Conservation (phyloP, 2,329 filamentous ascomycete species). For the Cercospora nicotianae region DNA sequence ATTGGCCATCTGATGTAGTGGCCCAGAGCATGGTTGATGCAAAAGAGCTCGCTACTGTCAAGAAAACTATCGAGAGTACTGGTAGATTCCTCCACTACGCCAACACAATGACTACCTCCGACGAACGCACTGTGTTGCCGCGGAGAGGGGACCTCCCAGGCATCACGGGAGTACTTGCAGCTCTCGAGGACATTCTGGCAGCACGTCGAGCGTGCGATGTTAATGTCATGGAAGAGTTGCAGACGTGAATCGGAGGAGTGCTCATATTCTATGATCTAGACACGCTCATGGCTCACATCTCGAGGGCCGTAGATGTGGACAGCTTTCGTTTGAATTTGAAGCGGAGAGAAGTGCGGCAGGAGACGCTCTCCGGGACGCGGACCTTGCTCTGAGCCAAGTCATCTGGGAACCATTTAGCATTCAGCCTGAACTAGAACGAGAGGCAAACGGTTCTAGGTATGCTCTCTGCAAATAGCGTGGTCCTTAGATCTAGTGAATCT, state of each 20-base stretch:
- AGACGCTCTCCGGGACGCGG: not conserved
- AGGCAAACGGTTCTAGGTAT: not conserved
- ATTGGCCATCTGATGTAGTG: not conserved
- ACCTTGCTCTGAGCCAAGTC: not conserved
- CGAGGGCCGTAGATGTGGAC: not conserved
- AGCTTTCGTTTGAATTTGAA: not conserved
- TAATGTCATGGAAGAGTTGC: not conserved
- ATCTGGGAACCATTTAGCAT: not conserved
- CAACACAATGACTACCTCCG: not conserved
- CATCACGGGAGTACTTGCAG: not conserved
- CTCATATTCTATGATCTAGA: not conserved
- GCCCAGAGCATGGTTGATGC: not conserved
- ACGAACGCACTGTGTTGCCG: not conserved
- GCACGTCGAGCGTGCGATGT: not conserved
- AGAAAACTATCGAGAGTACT: not conserved
- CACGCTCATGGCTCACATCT: not conserved
- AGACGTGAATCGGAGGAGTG: not conserved
- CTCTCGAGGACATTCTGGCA: not conserved
- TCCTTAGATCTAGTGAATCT: not conserved
- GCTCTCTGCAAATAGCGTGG: not conserved
- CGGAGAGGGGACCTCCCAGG: not conserved
- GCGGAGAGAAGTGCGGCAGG: not conserved
- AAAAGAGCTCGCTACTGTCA: not conserved
- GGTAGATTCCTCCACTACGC: not conserved
- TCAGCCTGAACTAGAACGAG: not conserved